Conservation (phyloP, 2,329 filamentous ascomycete species). For the Talaromyces sp. region DNA sequence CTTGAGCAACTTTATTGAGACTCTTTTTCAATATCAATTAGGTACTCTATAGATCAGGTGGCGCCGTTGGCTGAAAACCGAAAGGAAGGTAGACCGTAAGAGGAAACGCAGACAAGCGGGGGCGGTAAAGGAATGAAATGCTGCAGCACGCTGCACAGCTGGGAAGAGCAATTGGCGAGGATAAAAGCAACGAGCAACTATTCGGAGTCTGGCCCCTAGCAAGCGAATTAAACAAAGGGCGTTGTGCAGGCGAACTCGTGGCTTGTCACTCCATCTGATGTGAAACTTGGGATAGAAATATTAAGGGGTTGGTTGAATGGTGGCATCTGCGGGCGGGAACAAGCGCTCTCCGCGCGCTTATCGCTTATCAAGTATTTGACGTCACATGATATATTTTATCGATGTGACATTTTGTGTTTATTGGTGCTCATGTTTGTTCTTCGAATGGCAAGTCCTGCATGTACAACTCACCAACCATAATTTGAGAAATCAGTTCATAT, state of each 20-base stretch:
- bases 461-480: background rate
- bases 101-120: constrained; percentile 4
- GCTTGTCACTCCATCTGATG: background rate
- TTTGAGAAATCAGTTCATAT: background rate
- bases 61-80: background rate
- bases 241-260: background rate
- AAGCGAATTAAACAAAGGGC: background rate
- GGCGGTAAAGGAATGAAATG: constrained; percentile 17
- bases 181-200: background rate
- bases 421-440: background rate
- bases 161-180: background rate
- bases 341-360: constrained; percentile 37
- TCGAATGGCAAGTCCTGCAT: background rate
- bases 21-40: background rate
- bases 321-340: constrained; percentile 23
- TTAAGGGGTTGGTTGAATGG: constrained; percentile 6
- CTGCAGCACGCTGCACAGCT: constrained; percentile 16
- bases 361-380: constrained; percentile 4
- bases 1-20: background rate
- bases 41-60: background rate
- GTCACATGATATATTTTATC: constrained; percentile 1
- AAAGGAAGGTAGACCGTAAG: constrained; percentile 3
- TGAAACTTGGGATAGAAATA: background rate
- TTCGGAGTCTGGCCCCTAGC: constrained; percentile 14
- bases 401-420: background rate